A percentile compares a stretch with the other conserved stretches of the same genome.
Evolutionary conservation across 2,329 filamentous ascomycete genomes (phyloP).

Genomic region (Botrytis squamosa): DNA sequence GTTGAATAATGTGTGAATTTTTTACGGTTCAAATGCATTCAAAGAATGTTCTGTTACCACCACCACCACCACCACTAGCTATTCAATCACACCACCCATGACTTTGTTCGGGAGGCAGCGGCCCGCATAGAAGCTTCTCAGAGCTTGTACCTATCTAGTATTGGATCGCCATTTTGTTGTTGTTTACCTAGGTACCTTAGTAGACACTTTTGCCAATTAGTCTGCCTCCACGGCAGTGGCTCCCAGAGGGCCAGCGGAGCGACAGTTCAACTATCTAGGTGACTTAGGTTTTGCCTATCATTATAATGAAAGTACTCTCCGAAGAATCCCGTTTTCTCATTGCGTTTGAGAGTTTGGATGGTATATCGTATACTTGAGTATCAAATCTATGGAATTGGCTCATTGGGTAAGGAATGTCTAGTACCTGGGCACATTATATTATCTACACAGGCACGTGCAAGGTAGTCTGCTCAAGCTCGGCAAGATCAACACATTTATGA

Average conservation of each 20-base stretch:
- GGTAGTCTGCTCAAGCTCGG: no score
- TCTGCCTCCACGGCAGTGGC: constrained; percentile 2
- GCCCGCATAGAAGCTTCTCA: not conserved
- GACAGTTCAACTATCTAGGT: not conserved
- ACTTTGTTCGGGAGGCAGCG: not conserved
- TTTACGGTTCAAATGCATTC: not conserved
- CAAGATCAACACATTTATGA: not conserved
- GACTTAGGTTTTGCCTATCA: not conserved
- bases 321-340: not conserved
- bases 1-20: not conserved
- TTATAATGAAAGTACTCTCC: not conserved
- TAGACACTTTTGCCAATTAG: not conserved
- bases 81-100: not conserved
- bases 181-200: not conserved
- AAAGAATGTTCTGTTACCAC: not conserved
- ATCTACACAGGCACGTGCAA: no score
- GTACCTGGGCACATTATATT: no score
- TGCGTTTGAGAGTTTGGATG: no score
- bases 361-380: not conserved
- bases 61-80: not conserved
- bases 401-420: not conserved
- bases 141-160: not conserved
- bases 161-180: not conserved
- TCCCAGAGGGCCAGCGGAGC: not conserved
- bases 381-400: not conserved